Evolutionary conservation across 2,329 filamentous ascomycete genomes (phyloP).

Genomic region (Sporothrix luriei): DNA sequence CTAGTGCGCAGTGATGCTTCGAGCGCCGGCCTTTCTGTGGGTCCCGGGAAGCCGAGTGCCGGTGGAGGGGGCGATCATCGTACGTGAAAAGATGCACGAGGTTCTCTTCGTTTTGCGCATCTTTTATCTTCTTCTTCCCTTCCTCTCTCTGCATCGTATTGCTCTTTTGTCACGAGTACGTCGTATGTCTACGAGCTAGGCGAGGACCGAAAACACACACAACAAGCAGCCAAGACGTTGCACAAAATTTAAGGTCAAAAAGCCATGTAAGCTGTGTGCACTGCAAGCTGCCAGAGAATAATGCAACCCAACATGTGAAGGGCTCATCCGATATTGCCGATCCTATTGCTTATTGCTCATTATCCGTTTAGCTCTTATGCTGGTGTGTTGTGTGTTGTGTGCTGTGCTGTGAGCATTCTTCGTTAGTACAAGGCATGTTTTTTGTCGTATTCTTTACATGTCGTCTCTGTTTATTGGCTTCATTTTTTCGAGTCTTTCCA

Average conservation of each 20-base stretch:
- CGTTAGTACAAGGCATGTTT: background rate
- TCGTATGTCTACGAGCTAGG: background rate
- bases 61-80: conserved; percentile 24
- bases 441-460: background rate
- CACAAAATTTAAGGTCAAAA: conserved; percentile 2
- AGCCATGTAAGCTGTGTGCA: background rate
- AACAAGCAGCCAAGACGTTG: conserved; percentile 14
- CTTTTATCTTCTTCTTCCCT: no score
- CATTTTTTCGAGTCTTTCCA: background rate
- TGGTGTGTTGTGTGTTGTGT: no score
- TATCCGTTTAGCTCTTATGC: background rate
- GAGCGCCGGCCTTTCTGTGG: conserved; percentile 16
- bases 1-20: background rate
- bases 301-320: background rate
- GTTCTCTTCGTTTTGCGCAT: background rate
- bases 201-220: background rate
- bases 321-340: conserved; percentile 32
- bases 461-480: no score
- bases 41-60: conserved; percentile 26
- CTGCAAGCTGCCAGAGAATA: background rate
- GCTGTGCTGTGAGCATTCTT: no score
- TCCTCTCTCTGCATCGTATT: no score
- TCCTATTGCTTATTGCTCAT: background rate
- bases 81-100: background rate
- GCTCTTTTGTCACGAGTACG: background rate